Base-by-base conservation (phyloP, 345 rosid species). In the Gossypium turneri region DNA sequence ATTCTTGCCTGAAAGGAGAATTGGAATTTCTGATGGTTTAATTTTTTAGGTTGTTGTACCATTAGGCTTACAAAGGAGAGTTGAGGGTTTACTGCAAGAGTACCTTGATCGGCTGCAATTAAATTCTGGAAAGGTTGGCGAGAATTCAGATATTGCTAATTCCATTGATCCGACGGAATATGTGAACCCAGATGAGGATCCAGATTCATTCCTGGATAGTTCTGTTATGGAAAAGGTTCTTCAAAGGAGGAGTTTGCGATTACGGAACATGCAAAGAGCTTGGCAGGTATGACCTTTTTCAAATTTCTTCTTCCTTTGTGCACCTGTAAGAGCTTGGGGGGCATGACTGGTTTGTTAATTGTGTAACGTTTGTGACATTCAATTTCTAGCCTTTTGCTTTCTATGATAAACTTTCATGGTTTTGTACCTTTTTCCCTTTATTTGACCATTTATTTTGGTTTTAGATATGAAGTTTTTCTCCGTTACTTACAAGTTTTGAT, bases 161-260 rank as follows among this genome's bases (percentile, higher is more conserved):
- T 71, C 84, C 72, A 66, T 57, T 67, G 78, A 83, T 74, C 80
- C 73, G 83, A 79, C 63, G 76, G 92, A 86, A 81, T 87, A 86
- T 78, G 69, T 51, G 27, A 78, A 77, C 73, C 77, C 75, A 1
- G 86, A 85, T 74, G 96, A 87, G 60, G 76, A 44, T 79, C 81
- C 82, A 27, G 92, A 90, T 69, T 80, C 84, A 25, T 89, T 84
- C 55, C 84, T 93, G 4, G 98, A 95, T 78, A 86, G 80, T 34
- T 95, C 98, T 79, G 96, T 93, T 59, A 93, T 93, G 99, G 99
- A 95, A 83, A 95, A 86, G 83, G 92, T 93, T 81, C 96, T 93
- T 78, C 97, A 91, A 82, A 84, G 92, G 66, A 90, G 97, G 83
- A 91, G 99, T 77, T 82, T 95, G 86, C 94, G 90, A 66, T 85